phyloP scores from a whole-genome alignment of 192 early-diverging fungal species.

The Podila epigama region DNA sequence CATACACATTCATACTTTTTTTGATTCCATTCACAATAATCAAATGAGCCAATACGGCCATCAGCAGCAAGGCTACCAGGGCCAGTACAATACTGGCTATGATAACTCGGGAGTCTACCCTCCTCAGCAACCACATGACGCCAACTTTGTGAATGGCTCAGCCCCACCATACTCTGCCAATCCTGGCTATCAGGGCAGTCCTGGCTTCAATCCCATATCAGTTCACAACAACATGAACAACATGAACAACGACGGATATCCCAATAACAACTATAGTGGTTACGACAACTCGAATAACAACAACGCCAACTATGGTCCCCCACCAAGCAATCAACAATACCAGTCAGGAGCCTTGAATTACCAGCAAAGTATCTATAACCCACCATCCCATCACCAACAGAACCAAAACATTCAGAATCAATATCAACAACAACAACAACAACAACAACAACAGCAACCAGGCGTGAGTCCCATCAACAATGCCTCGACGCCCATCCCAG shows the following conservation, averaged over 20 bases:
- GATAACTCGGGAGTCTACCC: background rate
- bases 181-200: slow-evolving; percentile 11
- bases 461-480: slow-evolving; percentile 8
- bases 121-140: slow-evolving; percentile 4
- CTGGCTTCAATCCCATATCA: slow-evolving; percentile 19
- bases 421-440: background rate
- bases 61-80: slow-evolving; percentile 5
- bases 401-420: background rate
- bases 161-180: slow-evolving; percentile 26
- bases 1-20: too few relatives aligned
- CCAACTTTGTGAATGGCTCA: background rate
- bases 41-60: slow-evolving; percentile 26
- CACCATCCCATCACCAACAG: background rate
- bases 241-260: background rate
- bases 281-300: background rate
- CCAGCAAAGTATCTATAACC: slow-evolving; percentile 24
- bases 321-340: background rate
- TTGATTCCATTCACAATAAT: background rate
- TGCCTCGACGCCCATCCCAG: background rate
- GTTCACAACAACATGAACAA: background rate
- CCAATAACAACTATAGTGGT: background rate
- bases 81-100: slow-evolving; percentile 6
- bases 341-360: slow-evolving; percentile 11
- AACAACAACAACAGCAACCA: background rate
- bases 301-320: background rate